Evolutionary conservation across 306 rosid genomes (phyloP), one percentile per base, ranked within the genome.

Genomic region (Hippophae tibetana): DNA sequence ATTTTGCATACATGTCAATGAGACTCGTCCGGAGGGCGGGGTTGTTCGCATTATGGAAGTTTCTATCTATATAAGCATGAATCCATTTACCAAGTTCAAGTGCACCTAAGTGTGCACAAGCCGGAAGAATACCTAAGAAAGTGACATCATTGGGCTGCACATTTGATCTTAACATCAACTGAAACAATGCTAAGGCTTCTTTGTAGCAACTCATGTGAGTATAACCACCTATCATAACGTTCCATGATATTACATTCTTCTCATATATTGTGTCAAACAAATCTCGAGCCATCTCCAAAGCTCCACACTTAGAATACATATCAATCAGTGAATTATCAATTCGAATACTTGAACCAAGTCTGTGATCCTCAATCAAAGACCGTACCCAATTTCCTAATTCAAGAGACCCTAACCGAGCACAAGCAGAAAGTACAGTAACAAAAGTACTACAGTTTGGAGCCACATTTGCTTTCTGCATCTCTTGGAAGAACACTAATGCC

Each of bases 311-410:
- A 5, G 69, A 63, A 13, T 67, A 62, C 73, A 90, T 87, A 72
- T 87, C 92, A 68, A 78, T 60, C 54, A 81, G 87, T 38, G 85
- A 84, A 72, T 80, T 87, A 3, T 62, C 78, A 54, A 92, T 65
- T 76, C 63, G 75, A 65, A 87, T 78, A 78, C 78, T 80, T 7
- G 69, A 71, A 42, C 71, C 62, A 59, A 79, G 63, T n/a, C 78
- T 81, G 13, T 31, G 57, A 3, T 76, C 76, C 23, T 76, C 84
- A 69, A 87, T 62, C 89, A 92, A 82, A 63, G 78, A 76, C 60
- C 64, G 57, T 8, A 85, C 69, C 77, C 84, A 87, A 5, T 74
- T 78, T 5, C 98, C 96, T 62, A 78, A 54, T 56, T 78, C 81
- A 23, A 78, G 70, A 9, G 74, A 71, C 43, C 81, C 70, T 0